phyloP scores from a whole-genome alignment of 1,139 yeast genomes.

The Candida gigantensis region DNA sequence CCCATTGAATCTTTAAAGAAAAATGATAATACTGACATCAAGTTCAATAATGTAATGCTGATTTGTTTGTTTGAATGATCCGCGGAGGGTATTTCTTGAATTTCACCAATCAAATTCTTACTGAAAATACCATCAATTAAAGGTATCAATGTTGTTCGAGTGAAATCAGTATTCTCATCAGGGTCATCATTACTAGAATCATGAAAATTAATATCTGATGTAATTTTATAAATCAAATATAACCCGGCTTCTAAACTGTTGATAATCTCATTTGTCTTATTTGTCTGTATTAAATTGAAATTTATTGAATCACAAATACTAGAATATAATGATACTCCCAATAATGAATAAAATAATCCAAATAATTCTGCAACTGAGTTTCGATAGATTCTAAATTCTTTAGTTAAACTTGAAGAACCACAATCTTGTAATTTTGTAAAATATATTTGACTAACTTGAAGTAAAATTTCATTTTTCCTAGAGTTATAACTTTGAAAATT shows the following conservation, averaged over 20 bases:
- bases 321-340: conserved; percentile 57
- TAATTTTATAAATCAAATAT: conserved; percentile 57
- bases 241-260: conserved; percentile 68
- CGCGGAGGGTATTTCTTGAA: conserved; percentile 18
- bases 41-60: conserved; percentile 15
- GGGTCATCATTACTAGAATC: conserved; percentile 41
- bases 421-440: conserved; percentile 56
- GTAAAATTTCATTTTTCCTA: conserved; percentile 40
- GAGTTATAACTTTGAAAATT: conserved; percentile 19
- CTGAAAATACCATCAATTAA: conserved; percentile 28
- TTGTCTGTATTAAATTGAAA: conserved; percentile 17
- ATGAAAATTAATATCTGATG: conserved; percentile 48
- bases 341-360: conserved; percentile 65
- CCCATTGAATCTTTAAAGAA: conserved; percentile 48
- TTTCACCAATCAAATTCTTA: conserved; percentile 24
- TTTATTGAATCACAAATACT: conserved; percentile 48
- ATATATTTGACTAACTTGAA: conserved; percentile 52
- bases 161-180: conserved; percentile 27
- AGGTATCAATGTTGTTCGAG: conserved; percentile 25
- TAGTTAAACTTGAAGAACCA: conserved; percentile 8
- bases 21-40: conserved; percentile 54
- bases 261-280: conserved; percentile 5
- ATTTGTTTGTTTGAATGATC: conserved; percentile 12
- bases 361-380: conserved; percentile 75
- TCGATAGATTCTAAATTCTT: conserved; percentile 67